Conservation (phyloP, 805 yeast species). For the Metschnikowia arizonensis region DNA sequence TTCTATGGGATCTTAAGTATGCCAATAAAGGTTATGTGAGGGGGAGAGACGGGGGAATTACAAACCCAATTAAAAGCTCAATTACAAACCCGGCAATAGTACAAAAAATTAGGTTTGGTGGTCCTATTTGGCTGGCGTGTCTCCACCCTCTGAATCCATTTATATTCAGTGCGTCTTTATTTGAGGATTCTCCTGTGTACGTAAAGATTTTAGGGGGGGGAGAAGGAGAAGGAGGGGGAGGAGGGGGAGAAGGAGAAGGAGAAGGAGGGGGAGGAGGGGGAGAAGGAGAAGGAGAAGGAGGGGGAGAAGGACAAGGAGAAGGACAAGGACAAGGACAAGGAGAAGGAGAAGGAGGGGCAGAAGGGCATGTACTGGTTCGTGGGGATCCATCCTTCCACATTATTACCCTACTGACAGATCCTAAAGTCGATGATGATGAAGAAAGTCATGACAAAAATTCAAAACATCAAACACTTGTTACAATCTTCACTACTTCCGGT, state of each 20-base stretch:
- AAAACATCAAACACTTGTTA: constrained; percentile 45
- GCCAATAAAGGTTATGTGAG: constrained; percentile 16
- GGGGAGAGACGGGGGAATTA: not conserved
- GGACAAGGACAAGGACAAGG: no score
- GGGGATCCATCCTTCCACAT: no score
- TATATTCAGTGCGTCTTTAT: constrained; percentile 58
- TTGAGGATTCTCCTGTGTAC: constrained; percentile 56
- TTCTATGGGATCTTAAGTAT: constrained; percentile 68
- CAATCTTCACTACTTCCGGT: constrained; percentile 52
- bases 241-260: no score
- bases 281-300: no score
- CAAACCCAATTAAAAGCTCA: constrained; percentile 6
- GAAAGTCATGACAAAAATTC: constrained; percentile 11
- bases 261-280: no score
- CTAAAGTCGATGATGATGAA: constrained; percentile 9
- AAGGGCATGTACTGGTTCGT: no score
- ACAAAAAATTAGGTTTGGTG: constrained; percentile 50
- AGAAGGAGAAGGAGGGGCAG: no score
- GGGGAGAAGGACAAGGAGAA: no score
- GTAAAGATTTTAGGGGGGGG: constrained; percentile 27
- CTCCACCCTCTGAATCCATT: constrained; percentile 47
- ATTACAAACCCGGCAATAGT: constrained; percentile 28
- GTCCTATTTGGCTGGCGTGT: constrained; percentile 70
- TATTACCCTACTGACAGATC: constrained; percentile 19
- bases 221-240: no score